Percentiles rank a stretch among this genome's conserved stretches.
Evolutionary conservation across 352 stramenopile genomes (phyloP).

Genomic region (Pythium myriotylum): DNA sequence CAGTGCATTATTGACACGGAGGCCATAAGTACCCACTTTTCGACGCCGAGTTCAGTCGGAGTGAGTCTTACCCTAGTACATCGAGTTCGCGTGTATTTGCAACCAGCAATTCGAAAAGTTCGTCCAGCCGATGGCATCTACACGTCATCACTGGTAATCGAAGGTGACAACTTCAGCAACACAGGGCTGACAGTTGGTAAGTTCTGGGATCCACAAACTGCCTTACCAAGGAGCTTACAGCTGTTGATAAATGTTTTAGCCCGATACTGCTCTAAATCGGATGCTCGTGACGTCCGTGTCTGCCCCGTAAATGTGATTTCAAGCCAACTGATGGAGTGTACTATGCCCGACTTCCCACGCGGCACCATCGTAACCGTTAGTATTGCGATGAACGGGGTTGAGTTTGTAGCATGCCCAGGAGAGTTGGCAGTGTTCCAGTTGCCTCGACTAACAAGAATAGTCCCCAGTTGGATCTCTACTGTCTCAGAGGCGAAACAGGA

Average conservation of each 20-base stretch:
- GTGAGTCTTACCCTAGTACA: conserved; percentile 3
- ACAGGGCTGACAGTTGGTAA: conserved; percentile 54
- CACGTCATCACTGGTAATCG: conserved; percentile 56
- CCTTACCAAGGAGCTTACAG: neutral
- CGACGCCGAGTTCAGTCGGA: neutral
- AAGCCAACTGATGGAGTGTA: conserved; percentile 50
- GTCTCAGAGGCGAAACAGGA: conserved; percentile 18
- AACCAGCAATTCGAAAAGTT: conserved; percentile 45
- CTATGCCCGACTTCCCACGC: conserved; percentile 60
- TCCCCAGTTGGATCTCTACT: conserved; percentile 57
- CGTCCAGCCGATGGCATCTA: conserved; percentile 60
- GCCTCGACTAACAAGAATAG: conserved; percentile 51
- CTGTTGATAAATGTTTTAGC: conserved; percentile 7
- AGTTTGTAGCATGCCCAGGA: conserved; percentile 54
- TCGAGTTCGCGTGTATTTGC: conserved; percentile 50
- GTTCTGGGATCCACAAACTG: neutral
- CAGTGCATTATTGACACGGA: conserved; percentile 21
- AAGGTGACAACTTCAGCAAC: conserved; percentile 56
- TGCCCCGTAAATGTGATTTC: conserved; percentile 43
- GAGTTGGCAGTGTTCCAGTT: conserved; percentile 65
- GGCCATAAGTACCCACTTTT: neutral
- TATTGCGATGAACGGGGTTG: conserved; percentile 67
- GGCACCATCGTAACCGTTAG: conserved; percentile 50
- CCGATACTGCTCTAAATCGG: conserved; percentile 22
- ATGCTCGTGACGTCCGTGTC: conserved; percentile 39